Percentiles rank a stretch among this genome's conserved stretches.
Evolutionary conservation across 768 basidiomycete genomes (phyloP).

Genomic region (Trametes maxima): DNA sequence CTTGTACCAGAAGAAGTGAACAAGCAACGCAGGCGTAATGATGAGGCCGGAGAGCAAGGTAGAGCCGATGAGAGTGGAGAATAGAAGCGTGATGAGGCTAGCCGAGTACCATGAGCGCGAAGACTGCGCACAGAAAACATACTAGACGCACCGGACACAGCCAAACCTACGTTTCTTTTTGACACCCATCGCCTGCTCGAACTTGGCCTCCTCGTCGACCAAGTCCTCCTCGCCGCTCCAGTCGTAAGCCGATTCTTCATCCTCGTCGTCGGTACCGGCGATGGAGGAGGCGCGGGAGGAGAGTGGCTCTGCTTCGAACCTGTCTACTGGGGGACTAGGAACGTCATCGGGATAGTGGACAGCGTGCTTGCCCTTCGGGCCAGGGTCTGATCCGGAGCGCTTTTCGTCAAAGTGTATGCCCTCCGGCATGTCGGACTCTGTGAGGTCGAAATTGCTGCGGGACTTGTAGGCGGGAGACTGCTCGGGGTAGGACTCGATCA

Average conservation of each 20-base stretch:
- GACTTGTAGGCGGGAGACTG: conserved; percentile 30
- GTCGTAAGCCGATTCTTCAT: conserved; percentile 64
- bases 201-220: conserved; percentile 68
- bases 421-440: conserved; percentile 25
- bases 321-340: conserved; percentile 26
- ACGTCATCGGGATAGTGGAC: conserved; percentile 60
- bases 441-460: conserved; percentile 27
- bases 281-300: conserved; percentile 46
- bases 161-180: conserved; percentile 51
- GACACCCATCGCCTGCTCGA: conserved; percentile 59
- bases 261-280: conserved; percentile 58
- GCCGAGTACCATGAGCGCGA: conserved; percentile 2
- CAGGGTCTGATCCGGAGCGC: conserved; percentile 18
- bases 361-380: conserved; percentile 35
- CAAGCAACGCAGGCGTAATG: conserved; percentile 59
- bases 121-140: neutral
- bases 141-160: conserved; percentile 49
- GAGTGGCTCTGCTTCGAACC: conserved; percentile 23
- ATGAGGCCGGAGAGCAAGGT: conserved; percentile 64
- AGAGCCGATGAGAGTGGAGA: conserved; percentile 76
- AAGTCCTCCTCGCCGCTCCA: conserved; percentile 83
- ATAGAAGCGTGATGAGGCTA: conserved; percentile 62
- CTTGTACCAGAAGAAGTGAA: conserved; percentile 74
- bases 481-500: conserved; percentile 28
- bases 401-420: conserved; percentile 27